phyloP scores from a whole-genome alignment of 352 stramenopile genomes.

The Detonula confervacea region DNA sequence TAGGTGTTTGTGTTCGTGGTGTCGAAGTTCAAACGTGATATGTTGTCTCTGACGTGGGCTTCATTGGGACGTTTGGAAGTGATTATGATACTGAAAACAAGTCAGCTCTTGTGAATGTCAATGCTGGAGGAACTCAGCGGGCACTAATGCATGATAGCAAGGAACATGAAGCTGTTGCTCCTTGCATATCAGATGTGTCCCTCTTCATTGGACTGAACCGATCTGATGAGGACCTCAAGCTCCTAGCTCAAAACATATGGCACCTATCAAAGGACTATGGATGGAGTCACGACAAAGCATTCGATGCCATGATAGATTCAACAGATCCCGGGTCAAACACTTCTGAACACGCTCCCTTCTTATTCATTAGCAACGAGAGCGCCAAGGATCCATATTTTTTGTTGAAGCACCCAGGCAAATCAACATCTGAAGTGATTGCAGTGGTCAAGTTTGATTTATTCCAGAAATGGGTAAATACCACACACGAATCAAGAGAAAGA shows the following conservation, averaged over 20 bases:
- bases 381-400: constrained; percentile 45
- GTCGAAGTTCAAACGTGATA: constrained; percentile 32
- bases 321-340: neutral
- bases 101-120: constrained; percentile 8
- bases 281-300: constrained; percentile 38
- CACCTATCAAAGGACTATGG: constrained; percentile 16
- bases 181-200: constrained; percentile 29
- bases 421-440: constrained; percentile 44
- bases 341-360: constrained; percentile 24
- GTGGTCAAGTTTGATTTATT: constrained; percentile 54
- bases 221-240: constrained; percentile 27
- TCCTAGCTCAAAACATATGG: constrained; percentile 50
- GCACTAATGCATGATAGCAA: constrained; percentile 21
- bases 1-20: constrained; percentile 35
- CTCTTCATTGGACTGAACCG: constrained; percentile 41
- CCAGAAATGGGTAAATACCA: constrained; percentile 54
- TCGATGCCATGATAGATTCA: constrained; percentile 19
- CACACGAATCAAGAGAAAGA: constrained; percentile 53
- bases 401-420: constrained; percentile 49
- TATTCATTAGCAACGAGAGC: constrained; percentile 56
- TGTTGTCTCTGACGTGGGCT: constrained; percentile 30
- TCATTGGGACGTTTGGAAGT: constrained; percentile 33
- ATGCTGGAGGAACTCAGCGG: constrained; percentile 17
- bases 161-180: constrained; percentile 4
- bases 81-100: too few relatives aligned